phyloP scores from a whole-genome alignment of 1,139 yeast genomes.

The Lodderomyces orthopsilosis region DNA sequence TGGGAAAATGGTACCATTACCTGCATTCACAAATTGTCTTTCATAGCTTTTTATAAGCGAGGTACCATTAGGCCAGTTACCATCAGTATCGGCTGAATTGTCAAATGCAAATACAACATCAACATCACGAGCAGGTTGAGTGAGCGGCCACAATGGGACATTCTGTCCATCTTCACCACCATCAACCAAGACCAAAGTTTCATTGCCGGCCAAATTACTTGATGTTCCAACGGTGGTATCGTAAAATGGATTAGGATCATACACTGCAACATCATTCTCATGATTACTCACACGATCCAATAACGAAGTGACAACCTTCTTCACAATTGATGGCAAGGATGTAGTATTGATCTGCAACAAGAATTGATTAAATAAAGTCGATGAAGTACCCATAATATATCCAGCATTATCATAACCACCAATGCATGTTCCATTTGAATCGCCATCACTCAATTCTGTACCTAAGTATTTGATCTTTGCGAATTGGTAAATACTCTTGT shows the following conservation, averaged over 20 bases:
- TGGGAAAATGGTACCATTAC: constrained; percentile 70
- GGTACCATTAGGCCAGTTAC: constrained; percentile 43
- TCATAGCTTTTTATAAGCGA: constrained; percentile 50
- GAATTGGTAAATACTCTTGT: constrained; percentile 67
- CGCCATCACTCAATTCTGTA: constrained; percentile 59
- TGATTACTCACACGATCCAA: constrained; percentile 46
- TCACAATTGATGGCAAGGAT: constrained; percentile 45
- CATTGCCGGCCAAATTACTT: constrained; percentile 26
- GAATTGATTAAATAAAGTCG: constrained; percentile 77
- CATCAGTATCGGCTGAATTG: constrained; percentile 48
- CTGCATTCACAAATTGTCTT: constrained; percentile 65
- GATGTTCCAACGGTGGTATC: constrained; percentile 40
- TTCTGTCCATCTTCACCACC: constrained; percentile 47
- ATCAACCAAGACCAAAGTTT: constrained; percentile 40
- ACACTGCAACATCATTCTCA: constrained; percentile 42
- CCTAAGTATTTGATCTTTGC: constrained; percentile 72
- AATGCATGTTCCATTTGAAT: constrained; percentile 44
- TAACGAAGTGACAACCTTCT: constrained; percentile 43
- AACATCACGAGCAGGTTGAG: constrained; percentile 37
- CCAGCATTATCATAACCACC: constrained; percentile 85
- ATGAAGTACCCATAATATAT: constrained; percentile 76
- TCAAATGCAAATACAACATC: constrained; percentile 46
- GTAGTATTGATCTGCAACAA: constrained; percentile 62
- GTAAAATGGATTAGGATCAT: constrained; percentile 53
- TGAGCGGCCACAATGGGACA: constrained; percentile 39